Evolutionary conservation across 148 eudicot species (phyloP), one percentile per base, ranked within the genome.

Genomic region (Pouteria glomerata): DNA sequence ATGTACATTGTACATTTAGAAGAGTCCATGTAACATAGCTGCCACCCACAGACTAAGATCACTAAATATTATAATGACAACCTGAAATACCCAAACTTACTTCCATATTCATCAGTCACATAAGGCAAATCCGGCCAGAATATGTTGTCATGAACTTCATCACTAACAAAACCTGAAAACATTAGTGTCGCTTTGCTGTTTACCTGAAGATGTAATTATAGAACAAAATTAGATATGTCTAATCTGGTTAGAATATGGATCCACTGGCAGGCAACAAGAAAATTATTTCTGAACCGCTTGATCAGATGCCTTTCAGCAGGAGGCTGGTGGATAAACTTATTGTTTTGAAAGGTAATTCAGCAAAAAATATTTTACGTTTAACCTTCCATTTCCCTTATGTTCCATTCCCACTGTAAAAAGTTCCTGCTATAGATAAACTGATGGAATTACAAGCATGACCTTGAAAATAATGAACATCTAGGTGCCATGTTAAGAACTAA

Each of bases 81-180:
- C 29, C 68, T 31, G 8, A 68, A 77, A 57, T 65, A 47, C 35
- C 31, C 63, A 65, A 78, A 90, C 98, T 84, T 80, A 95, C 98
- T 91, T 84, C 97, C 98, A 83, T 88, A 84, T 76, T 91, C 98
- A 75, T 95, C 98, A 0, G 97, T 91, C 63, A 86, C 74, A 72
- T 91, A 95, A 72, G 97, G 89, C 71, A 95, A 81, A 80, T 95
- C 98, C 30, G 97, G 98, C 96, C 96, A 95, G 82, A 95, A 91
- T 67, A 91, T 80, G 76, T 91, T 89, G 55, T 91, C 93, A 57
- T 86, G 90, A 73, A 95, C 82, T 72, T 88, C 91, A 16, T 91
- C 88, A 74, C 76, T 78, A 24, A 83, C 27, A 78, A 82, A 39
- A 75, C 95, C 85, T 57, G 98, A 83, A 82, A 95, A 89, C 91